Conservation (phyloP, 805 yeast species). For the Phaffomyces opuntiae region DNA sequence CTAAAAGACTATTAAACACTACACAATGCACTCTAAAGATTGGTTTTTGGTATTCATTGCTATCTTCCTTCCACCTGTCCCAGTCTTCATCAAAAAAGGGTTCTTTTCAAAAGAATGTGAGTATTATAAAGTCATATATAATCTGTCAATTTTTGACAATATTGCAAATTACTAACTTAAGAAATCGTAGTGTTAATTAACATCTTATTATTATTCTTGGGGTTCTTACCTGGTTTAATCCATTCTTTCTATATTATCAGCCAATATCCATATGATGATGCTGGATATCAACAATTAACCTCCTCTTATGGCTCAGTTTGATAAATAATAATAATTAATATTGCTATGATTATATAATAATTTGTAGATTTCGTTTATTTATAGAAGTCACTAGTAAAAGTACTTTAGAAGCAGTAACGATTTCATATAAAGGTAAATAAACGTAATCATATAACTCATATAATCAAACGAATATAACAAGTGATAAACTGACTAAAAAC, state of each 20-base stretch:
- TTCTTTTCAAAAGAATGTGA: constrained; percentile 44
- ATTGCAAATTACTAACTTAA: constrained; percentile 4
- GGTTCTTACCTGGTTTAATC: constrained; percentile 63
- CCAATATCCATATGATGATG: constrained; percentile 38
- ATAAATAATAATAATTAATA: not conserved
- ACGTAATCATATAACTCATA: no score
- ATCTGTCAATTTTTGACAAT: no score
- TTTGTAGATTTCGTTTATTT: no score
- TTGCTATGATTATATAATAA: no score
- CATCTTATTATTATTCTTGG: constrained; percentile 50
- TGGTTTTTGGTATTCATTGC: constrained; percentile 66
- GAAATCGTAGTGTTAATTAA: constrained; percentile 40
- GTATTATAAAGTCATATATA: constrained; percentile 10
- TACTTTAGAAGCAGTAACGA: no score
- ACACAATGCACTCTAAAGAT: constrained; percentile 34
- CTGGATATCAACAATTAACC: constrained; percentile 8
- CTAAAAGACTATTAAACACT: not conserved
- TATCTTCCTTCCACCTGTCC: constrained; percentile 63
- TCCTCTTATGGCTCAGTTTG: constrained; percentile 17
- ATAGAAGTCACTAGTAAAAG: no score
- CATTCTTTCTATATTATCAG: constrained; percentile 65
- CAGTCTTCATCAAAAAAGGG: constrained; percentile 66
- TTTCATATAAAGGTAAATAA: no score
- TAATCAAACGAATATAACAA: no score
- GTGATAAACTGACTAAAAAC: no score